Base-by-base conservation (phyloP, 1,284 basidiomycete species). In the Ganoderma leucocontextum region DNA sequence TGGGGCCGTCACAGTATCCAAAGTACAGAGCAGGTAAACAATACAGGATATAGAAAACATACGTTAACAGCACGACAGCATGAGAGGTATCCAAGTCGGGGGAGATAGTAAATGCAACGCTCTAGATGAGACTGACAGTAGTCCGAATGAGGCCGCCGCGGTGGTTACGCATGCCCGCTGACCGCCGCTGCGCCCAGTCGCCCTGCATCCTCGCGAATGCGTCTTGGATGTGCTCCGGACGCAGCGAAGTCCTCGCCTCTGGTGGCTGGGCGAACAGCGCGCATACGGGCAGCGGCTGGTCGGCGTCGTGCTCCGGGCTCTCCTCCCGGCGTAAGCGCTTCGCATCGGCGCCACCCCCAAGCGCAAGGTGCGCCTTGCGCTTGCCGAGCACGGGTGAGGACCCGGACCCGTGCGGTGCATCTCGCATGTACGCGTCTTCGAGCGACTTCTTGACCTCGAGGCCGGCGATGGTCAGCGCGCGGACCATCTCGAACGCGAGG, bases 401-500 rank as follows among this genome's bases (percentile, higher is more conserved):
- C 2, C 86, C 75, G 6, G 80, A 81, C 69, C 89, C 91, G 42
- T 72, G 68, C 42, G 71, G 63, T 69, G 90, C 89, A 57, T 91
- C 91, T 10, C 87, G 85, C 25, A 92, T 78, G 74, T 88, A 86
- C 1, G 90, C 87, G 70, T 94, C 92, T 77, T 95, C 93, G 22
- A 94, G 83, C 2, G 89, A 86, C 73, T 89, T 90, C 80, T 95
- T 95, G 72, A 97, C 91, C 44, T 92, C 89, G 33, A 96, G 85
- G 0, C 94, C 95, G 1, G 93, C 94, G 55, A 96, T 86, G 6
- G 96, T 97, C 47, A 99, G 86, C 2, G 95, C 94, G 52, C 96
- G 90, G 41, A 99, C 97, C 90, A 98, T 97, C 80, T 99, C 97
- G 80, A 98, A 99, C 0, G 96, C 94, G 38, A 99, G 87, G 82